Conservation (phyloP, 257 asterid species). For the Eucommia ulmoides region DNA sequence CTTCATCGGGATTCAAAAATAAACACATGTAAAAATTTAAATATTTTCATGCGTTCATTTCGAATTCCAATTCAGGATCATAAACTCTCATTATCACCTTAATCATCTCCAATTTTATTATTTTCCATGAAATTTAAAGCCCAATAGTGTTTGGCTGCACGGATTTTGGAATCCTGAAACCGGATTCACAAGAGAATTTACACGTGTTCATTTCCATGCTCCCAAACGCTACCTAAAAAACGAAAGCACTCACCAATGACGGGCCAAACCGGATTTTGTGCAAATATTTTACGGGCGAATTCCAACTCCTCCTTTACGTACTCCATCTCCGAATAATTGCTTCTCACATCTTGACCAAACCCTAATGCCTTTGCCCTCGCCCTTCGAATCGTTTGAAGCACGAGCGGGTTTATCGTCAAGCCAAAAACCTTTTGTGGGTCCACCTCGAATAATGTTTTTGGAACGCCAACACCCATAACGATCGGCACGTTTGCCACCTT, state of each 20-base stretch:
- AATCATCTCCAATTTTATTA: neutral
- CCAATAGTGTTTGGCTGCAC: too few species aligned
- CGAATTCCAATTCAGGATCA: constrained; percentile 5
- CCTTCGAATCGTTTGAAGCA: constrained; percentile 62
- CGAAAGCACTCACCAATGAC: constrained; percentile 62
- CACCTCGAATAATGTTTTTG: constrained; percentile 60
- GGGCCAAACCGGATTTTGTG: constrained; percentile 82
- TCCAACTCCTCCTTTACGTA: constrained; percentile 58
- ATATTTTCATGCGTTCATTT: too few species aligned
- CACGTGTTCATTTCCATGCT: too few species aligned
- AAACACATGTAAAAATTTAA: too few species aligned
- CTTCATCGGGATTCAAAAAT: too few species aligned
- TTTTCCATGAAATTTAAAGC: too few species aligned
- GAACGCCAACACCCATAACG: constrained; percentile 57
- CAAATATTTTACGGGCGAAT: constrained; percentile 56
- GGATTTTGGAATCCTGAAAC: too few species aligned
- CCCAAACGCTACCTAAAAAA: neutral
- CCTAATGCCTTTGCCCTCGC: constrained; percentile 84
- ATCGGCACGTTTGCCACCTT: constrained; percentile 93
- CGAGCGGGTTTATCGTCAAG: constrained; percentile 67
- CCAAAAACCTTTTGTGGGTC: constrained; percentile 84
- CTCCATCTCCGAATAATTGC: constrained; percentile 69
- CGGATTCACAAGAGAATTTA: too few species aligned
- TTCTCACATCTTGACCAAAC: constrained; percentile 29
- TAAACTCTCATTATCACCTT: neutral